Evolutionary conservation across 306 rosid genomes (phyloP).

Genomic region (Sindora glabra): DNA sequence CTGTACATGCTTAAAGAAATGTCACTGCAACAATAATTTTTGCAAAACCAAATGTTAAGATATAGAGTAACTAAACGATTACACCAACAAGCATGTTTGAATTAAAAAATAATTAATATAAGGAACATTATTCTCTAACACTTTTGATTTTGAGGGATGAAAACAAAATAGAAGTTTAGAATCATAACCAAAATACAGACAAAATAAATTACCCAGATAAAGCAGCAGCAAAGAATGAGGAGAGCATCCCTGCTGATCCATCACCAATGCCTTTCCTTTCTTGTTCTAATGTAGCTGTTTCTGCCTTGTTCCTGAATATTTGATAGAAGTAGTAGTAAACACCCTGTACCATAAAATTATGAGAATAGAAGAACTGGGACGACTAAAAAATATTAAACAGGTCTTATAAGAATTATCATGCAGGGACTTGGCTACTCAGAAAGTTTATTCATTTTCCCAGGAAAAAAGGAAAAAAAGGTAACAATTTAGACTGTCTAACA

Average conservation of each 20-base stretch:
- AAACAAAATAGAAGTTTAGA: slow-evolving; percentile 7
- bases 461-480: neutral
- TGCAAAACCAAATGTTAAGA: neutral
- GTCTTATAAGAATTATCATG: neutral
- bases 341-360: slow-evolving; percentile 73
- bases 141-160: neutral
- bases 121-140: neutral
- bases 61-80: neutral
- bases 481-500: neutral
- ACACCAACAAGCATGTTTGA: neutral
- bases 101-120: neutral
- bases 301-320: slow-evolving; percentile 93
- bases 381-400: slow-evolving; percentile 17
- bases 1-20: neutral
- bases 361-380: slow-evolving; percentile 36
- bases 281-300: slow-evolving; percentile 51
- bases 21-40: neutral
- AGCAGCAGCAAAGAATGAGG: slow-evolving; percentile 93
- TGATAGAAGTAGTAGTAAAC: slow-evolving; percentile 99
- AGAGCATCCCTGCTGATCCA: slow-evolving; percentile 86
- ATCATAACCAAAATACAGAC: neutral
- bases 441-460: slow-evolving; percentile 2
- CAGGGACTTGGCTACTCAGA: neutral
- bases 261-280: slow-evolving; percentile 68
- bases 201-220: slow-evolving; percentile 66